Base-by-base conservation (phyloP, 768 basidiomycete genomes). In the Pleurotus platypus region DNA sequence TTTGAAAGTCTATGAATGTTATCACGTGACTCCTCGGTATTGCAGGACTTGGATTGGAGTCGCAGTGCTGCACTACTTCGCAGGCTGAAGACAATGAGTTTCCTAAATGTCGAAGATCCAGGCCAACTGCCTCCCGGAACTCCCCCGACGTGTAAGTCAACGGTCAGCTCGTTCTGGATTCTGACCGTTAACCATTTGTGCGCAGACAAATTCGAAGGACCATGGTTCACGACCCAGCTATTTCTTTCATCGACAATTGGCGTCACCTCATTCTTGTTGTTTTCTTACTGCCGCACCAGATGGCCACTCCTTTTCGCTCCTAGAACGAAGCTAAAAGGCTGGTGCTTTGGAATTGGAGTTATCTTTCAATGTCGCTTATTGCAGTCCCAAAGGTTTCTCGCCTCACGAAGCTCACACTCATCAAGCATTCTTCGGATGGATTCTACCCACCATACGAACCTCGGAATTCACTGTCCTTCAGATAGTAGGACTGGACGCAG, bases 401-500 rank as follows among this genome's bases (percentile, higher is more conserved):
- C 93, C 94, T 16, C 92, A 94, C 62, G 93, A 95, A 69, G 94
- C 90, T 0, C 94, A 95, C 66, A 85, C 86, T 2, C 89, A 92
- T 63, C 79, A 83, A 58, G 85, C 89, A 0, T 91, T 97, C 74
- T 94, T 97, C 72, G 94, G 94, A 22, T 99, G 97, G 96, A 90
- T 99, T 53, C 72, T 96, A 62, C 96, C 96, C 1, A 98, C 96
- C 0, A 80, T 98, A 43, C 76, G 81, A 57, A 94, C 89, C 0
- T 94, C 92, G 46, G 96, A 99, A 67, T 94, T 92, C 59, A 90
- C 93, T 0, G 85, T 99, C 2, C 78, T 99, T 2, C 94, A 98
- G 70, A 96, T 97, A 49, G 96, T 99, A 11, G 96, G 96, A 0
- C 75, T 99, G 42, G 96, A 99, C 70, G 96, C 96, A 42, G 95